These are phyloP conservation scores for Claviceps spartinae DNA, from an alignment of 2,329 filamentous ascomycete genomes.

Conservation along the genomic window DNA sequence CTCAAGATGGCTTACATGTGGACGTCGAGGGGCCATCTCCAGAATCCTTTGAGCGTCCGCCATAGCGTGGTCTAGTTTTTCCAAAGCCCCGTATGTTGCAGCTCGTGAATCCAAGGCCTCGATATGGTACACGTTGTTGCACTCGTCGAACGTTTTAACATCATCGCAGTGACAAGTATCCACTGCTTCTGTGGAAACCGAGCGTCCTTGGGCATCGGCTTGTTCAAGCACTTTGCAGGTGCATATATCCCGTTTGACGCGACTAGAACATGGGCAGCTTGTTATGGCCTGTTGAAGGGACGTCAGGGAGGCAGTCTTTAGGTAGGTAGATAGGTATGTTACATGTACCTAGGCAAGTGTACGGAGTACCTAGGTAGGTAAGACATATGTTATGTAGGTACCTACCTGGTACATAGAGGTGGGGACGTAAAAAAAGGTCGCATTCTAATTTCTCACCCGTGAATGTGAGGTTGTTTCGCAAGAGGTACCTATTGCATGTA, in stretches of 20 bases:
- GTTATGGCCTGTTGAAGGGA: constrained; percentile 20
- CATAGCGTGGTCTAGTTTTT: constrained; percentile 23
- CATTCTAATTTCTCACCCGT: no score
- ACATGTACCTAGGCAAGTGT: no score
- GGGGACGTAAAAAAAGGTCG: no score
- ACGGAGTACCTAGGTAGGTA: no score
- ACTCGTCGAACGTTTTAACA: constrained; percentile 17
- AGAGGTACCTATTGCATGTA: no score
- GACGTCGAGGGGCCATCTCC: constrained; percentile 26
- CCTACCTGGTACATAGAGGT: no score
- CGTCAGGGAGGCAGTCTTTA: background rate
- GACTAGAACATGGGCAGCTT: constrained; percentile 20
- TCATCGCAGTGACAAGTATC: constrained; percentile 22
- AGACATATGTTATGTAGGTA: no score
- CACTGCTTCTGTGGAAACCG: constrained; percentile 28
- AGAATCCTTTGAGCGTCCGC: constrained; percentile 29
- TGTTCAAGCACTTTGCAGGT: constrained; percentile 17
- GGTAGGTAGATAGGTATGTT: no score
- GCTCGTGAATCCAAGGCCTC: constrained; percentile 28
- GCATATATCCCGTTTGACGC: constrained; percentile 16
- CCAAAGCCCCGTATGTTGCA: constrained; percentile 25
- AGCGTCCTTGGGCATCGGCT: constrained; percentile 17
- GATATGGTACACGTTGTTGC: constrained; percentile 23
- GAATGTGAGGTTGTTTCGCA: no score
- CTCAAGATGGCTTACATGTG: constrained; percentile 20